phyloP scores from a whole-genome alignment of 2,329 filamentous ascomycete genomes.

The Chaetomium olivaceum region DNA sequence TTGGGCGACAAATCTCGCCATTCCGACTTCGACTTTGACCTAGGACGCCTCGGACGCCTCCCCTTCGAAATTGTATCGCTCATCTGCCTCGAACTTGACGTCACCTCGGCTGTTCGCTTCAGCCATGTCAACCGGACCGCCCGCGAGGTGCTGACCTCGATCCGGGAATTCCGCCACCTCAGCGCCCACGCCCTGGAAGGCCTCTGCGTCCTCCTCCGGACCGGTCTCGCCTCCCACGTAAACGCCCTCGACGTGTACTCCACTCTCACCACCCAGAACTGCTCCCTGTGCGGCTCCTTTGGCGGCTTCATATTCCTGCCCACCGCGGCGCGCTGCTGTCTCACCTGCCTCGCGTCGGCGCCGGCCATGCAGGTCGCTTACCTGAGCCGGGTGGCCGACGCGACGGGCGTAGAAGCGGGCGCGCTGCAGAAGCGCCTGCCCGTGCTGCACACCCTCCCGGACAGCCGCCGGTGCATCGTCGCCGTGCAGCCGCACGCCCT shows the following conservation, averaged over 20 bases:
- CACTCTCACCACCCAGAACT: conserved; percentile 16
- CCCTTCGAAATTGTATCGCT: conserved; percentile 23
- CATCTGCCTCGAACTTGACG: conserved; percentile 23
- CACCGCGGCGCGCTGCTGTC: conserved; percentile 21
- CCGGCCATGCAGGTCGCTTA: conserved; percentile 17
- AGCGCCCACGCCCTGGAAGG: conserved; percentile 20
- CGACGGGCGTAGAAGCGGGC: background rate
- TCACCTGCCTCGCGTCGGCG: conserved; percentile 21
- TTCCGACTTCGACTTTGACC: conserved; percentile 4
- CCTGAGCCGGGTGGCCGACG: conserved; percentile 18
- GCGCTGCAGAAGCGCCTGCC: conserved; percentile 2
- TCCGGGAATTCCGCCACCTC: conserved; percentile 22
- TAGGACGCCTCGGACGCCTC: conserved; percentile 18
- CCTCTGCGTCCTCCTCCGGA: conserved; percentile 20
- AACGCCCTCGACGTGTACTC: conserved; percentile 9
- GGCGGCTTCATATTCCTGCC: conserved; percentile 24
- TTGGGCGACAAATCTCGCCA: background rate
- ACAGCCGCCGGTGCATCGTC: conserved; percentile 18
- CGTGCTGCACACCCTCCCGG: conserved; percentile 23
- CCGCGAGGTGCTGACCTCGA: conserved; percentile 20
- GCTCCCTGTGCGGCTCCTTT: conserved; percentile 20
- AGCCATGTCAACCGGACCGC: conserved; percentile 24
- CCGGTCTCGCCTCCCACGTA: conserved; percentile 11
- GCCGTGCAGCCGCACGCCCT: conserved; percentile 17
- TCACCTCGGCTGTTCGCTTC: conserved; percentile 19